Conservation (phyloP, 495 filamentous ascomycete genomes). For the Aspergillus leporis region DNA sequence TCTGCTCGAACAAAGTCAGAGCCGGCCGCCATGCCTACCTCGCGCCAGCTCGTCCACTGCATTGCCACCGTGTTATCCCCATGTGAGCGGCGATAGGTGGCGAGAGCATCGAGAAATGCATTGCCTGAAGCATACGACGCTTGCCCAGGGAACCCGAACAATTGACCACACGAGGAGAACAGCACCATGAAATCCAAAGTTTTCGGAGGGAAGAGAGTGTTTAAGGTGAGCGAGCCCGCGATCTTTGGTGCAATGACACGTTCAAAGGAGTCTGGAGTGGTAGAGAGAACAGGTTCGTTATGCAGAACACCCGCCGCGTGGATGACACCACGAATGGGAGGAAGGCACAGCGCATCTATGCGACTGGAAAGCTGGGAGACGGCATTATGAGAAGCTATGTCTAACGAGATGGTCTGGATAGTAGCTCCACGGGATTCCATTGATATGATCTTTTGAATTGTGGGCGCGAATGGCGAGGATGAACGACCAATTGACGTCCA, state of each 20-base stretch:
- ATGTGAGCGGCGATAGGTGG: conserved; percentile 22
- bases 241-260: conserved; percentile 41
- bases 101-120: conserved; percentile 35
- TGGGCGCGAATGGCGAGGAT: not conserved
- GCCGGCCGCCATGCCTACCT: conserved; percentile 37
- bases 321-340: conserved; percentile 42
- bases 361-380: conserved; percentile 16
- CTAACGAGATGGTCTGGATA: conserved; percentile 23
- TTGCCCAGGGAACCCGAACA: conserved; percentile 33
- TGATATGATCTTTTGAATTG: conserved; percentile 20
- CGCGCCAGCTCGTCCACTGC: conserved; percentile 44
- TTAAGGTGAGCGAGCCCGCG: conserved; percentile 30
- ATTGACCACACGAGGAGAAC: conserved; percentile 32
- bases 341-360: conserved; percentile 25
- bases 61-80: conserved; percentile 39
- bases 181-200: conserved; percentile 35
- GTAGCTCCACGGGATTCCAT: conserved; percentile 29
- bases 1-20: conserved; percentile 40
- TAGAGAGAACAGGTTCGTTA: conserved; percentile 35
- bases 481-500: conserved; percentile 14
- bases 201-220: conserved; percentile 17
- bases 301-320: conserved; percentile 45
- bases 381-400: conserved; percentile 22
- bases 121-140: conserved; percentile 32
- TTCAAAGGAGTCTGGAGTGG: conserved; percentile 28